phyloP scores from a whole-genome alignment of 306 rosid species.

The Psophocarpus tetragonolobus region DNA sequence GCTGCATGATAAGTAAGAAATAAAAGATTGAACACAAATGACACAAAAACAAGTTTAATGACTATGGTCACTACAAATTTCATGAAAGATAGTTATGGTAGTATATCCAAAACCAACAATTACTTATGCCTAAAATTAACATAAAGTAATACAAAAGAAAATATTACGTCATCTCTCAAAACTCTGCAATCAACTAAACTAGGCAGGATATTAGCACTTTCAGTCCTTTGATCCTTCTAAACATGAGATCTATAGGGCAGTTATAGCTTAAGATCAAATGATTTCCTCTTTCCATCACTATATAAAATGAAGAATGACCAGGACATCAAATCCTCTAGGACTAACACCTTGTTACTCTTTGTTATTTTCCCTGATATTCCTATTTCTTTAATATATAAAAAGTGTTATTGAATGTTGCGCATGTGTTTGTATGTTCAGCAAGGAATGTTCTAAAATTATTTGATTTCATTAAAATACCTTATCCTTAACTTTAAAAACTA shows the following conservation, averaged over 20 bases:
- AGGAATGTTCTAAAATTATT: not conserved
- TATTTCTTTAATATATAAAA: not conserved
- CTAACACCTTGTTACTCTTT: not conserved
- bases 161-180: not conserved
- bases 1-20: conserved; percentile 9
- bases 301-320: not conserved
- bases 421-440: not conserved
- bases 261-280: no score
- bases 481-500: not conserved
- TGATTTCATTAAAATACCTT: not conserved
- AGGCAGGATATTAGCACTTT: not conserved
- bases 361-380: not conserved
- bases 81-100: not conserved
- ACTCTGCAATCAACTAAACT: not conserved
- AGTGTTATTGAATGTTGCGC: not conserved
- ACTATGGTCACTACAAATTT: not conserved
- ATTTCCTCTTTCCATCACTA: no score
- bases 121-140: not conserved
- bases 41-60: conserved; percentile 4
- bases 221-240: not conserved
- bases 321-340: not conserved
- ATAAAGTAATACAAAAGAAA: not conserved
- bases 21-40: conserved; percentile 8
- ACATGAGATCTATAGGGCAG: not conserved
- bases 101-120: not conserved